Evolutionary conservation across 306 rosid genomes (phyloP).

Genomic region (Sechiopsis laciniata): DNA sequence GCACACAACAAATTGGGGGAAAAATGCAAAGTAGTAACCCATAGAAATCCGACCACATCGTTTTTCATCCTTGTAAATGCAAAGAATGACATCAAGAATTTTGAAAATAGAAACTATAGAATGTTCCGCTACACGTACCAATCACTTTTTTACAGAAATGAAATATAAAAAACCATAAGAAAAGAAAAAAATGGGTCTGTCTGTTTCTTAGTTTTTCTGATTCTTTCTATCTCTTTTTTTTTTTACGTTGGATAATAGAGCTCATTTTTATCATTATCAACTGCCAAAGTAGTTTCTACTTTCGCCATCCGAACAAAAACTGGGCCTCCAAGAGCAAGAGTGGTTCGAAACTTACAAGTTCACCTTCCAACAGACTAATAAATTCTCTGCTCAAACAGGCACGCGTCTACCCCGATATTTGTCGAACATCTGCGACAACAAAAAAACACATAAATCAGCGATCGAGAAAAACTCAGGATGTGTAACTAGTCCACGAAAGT

Average conservation of each 20-base stretch:
- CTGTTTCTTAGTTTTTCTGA: not conserved
- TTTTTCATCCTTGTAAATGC: not conserved
- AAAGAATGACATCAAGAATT: conserved; percentile 2
- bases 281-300: conserved; percentile 11
- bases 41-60: not conserved
- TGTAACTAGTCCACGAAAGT: conserved; percentile 10
- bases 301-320: conserved; percentile 19
- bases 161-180: conserved; percentile 4
- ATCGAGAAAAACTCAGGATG: not conserved
- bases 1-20: not conserved
- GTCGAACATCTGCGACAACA: conserved; percentile 66
- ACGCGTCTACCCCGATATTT: conserved; percentile 77
- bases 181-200: not conserved
- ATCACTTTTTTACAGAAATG: conserved; percentile 17
- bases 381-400: conserved; percentile 53
- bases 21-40: not conserved
- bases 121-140: conserved; percentile 7
- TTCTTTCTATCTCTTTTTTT: not conserved
- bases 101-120: conserved; percentile 14
- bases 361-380: conserved; percentile 23
- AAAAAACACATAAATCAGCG: conserved; percentile 9
- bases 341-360: conserved; percentile 46
- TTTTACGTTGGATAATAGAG: not conserved
- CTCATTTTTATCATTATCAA: conserved; percentile 10
- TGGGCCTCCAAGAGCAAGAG: conserved; percentile 32